Evolutionary conservation across 1,139 yeast genomes (phyloP), one percentile per base, ranked within the genome.

Genomic region (Candida buenavistaensis): DNA sequence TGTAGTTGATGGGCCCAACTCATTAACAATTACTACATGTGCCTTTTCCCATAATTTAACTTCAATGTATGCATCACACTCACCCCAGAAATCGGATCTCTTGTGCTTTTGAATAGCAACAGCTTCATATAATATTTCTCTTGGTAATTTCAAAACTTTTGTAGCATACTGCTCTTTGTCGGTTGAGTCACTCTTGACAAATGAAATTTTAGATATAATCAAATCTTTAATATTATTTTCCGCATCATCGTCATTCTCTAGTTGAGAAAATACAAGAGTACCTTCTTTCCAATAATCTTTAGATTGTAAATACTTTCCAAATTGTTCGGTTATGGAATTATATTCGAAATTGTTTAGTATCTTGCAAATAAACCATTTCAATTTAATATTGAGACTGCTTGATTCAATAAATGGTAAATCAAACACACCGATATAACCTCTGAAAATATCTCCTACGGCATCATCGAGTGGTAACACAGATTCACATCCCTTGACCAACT

Each of bases 1-100:
- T 20, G 82, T 72, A 17, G 79, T 70, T 29, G 57, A 50, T 8
- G 97, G 97, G 0, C 92, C 97, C 25, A 89, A 82, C 11, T 68
- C 56, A 3, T 62, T 51, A 3, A 78, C 51, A 4, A 86, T 63
- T 0, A 78, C 64, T 1, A 60, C 56, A 48, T 86, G 95, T 0
- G 96, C 96, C 29, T 76, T 79, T 1, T 62, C 66, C 68, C 78
- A 77, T 32, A 73, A 55, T 11, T 63, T 64, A 0, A 95, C 95
- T n/a, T 65, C 68, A 3, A 87, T 57, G 32, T 84, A 71, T 14
- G 82, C 76, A 32, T 71, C 65, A 2, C 82, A 78, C 44, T 88
- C 90, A 7, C 71, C 66, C 63, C 80, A 67, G 45, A 64, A 71
- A 35, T 83, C 75, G 10, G 30, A 30, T 6, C 27, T 17, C 6